A percentile compares a stretch with the other conserved stretches of the same genome.
Evolutionary conservation across 2,329 filamentous ascomycete genomes (phyloP).

Genomic region (Fusarium nurragi): DNA sequence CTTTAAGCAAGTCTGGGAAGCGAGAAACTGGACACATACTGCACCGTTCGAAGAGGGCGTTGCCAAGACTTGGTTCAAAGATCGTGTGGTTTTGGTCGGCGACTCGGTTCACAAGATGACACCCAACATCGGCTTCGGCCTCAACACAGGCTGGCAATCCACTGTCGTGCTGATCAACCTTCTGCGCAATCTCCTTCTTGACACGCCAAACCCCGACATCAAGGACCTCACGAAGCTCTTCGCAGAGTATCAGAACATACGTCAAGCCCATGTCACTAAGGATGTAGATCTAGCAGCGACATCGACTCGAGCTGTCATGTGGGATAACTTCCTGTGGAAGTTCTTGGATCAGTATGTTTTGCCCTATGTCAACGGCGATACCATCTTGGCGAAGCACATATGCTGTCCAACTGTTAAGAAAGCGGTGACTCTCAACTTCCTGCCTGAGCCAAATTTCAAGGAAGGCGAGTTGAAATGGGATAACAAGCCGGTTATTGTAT

Average conservation of each 20-base stretch:
- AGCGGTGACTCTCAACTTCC: slow-evolving; percentile 22
- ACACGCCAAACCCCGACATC: not conserved
- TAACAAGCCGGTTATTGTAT: slow-evolving; percentile 9
- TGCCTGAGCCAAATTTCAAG: slow-evolving; percentile 24
- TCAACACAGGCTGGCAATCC: slow-evolving; percentile 36
- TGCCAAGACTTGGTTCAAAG: slow-evolving; percentile 24
- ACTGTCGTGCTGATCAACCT: slow-evolving; percentile 20
- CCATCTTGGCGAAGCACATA: slow-evolving; percentile 22
- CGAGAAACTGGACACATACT: slow-evolving; percentile 14
- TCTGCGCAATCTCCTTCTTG: slow-evolving; percentile 2
- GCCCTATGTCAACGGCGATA: slow-evolving; percentile 27
- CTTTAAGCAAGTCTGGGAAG: slow-evolving; percentile 15
- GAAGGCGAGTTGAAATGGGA: slow-evolving; percentile 21
- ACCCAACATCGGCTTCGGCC: slow-evolving; percentile 28
- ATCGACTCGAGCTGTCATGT: slow-evolving; percentile 19
- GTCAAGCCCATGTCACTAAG: slow-evolving; percentile 1
- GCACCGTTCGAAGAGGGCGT: slow-evolving; percentile 27
- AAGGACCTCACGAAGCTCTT: slow-evolving; percentile 1
- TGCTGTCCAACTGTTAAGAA: slow-evolving; percentile 25
- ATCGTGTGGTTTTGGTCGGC: slow-evolving; percentile 28
- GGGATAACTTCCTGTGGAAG: slow-evolving; percentile 26
- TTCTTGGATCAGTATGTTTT: slow-evolving; percentile 22
- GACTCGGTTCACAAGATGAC: slow-evolving; percentile 38
- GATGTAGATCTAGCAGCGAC: slow-evolving; percentile 22
- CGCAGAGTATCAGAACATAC: slow-evolving; percentile 2